Percentiles rank a stretch among this genome's conserved stretches.
Evolutionary conservation across 768 basidiomycete genomes (phyloP).

Genomic region (Suillus subaureus): DNA sequence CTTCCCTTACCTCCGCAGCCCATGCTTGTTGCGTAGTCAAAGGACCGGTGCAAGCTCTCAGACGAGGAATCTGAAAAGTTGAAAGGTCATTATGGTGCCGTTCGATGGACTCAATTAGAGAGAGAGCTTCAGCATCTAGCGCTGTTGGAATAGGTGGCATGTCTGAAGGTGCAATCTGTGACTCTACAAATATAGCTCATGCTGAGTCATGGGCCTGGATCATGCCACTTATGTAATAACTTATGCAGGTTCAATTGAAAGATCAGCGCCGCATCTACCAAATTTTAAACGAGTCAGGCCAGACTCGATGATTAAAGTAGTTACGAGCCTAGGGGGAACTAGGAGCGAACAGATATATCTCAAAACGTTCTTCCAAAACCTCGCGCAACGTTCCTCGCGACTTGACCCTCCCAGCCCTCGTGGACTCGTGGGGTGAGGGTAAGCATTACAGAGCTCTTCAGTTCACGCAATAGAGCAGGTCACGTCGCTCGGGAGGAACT

Average conservation of each 20-base stretch:
- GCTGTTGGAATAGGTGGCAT: constrained; percentile 69
- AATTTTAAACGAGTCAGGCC: too few relatives aligned
- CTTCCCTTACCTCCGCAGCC: constrained; percentile 75
- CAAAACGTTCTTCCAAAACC: neutral
- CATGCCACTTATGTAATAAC: too few relatives aligned
- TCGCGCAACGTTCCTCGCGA: neutral
- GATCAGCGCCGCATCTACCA: too few relatives aligned
- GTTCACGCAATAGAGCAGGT: neutral
- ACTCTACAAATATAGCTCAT: too few relatives aligned
- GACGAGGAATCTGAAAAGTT: constrained; percentile 74
- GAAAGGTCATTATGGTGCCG: constrained; percentile 65
- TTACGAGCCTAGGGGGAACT: neutral
- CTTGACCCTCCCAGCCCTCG: neutral
- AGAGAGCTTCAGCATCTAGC: constrained; percentile 52
- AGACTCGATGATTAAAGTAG: neutral
- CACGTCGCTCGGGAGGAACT: neutral
- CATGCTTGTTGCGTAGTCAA: constrained; percentile 70
- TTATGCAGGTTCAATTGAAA: too few relatives aligned
- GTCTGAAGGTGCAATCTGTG: neutral
- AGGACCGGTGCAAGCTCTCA: constrained; percentile 70
- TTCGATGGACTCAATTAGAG: constrained; percentile 52
- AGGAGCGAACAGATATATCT: too few relatives aligned
- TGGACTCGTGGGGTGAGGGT: neutral
- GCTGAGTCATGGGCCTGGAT: too few relatives aligned
- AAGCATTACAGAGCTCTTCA: neutral